phyloP scores from a whole-genome alignment of 2,329 filamentous ascomycete species.

The Botrytis aclada region DNA sequence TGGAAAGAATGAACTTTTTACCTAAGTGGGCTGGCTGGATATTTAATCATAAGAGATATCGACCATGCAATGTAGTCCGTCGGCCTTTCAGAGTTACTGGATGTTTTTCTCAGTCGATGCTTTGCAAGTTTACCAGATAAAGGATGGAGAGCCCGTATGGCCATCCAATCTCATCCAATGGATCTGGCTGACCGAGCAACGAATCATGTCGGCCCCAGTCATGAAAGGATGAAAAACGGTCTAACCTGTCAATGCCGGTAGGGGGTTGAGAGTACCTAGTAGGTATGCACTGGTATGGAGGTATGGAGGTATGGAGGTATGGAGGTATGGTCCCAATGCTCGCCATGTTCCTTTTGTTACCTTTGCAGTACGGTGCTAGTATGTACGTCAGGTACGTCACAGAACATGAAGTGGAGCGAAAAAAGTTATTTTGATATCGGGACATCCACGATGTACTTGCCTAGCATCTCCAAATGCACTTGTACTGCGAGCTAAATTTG shows the following conservation, averaged over 20 bases:
- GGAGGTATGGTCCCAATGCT: not conserved
- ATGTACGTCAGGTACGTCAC: not conserved
- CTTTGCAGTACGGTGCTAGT: not conserved
- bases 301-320: too few relatives aligned
- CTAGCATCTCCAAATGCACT: too few relatives aligned
- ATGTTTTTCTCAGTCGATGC: not conserved
- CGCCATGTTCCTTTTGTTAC: not conserved
- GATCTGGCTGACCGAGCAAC: slow-evolving; percentile 12
- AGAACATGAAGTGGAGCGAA: not conserved
- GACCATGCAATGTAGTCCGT: not conserved
- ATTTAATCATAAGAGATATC: not conserved
- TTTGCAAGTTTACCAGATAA: slow-evolving; percentile 1
- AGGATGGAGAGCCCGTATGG: not conserved
- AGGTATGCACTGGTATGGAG: too few relatives aligned
- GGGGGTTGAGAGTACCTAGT: not conserved
- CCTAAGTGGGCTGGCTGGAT: not conserved
- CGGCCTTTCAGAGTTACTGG: not conserved
- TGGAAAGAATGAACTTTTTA: not conserved
- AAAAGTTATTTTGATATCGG: not conserved
- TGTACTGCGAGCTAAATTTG: too few relatives aligned
- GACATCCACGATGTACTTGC: not conserved
- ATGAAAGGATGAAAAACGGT: not conserved
- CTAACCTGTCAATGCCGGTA: not conserved
- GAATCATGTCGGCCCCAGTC: not conserved
- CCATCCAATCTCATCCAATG: not conserved